phyloP scores from a whole-genome alignment of 2,329 filamentous ascomycete species.

The Beauveria brongniartii region DNA sequence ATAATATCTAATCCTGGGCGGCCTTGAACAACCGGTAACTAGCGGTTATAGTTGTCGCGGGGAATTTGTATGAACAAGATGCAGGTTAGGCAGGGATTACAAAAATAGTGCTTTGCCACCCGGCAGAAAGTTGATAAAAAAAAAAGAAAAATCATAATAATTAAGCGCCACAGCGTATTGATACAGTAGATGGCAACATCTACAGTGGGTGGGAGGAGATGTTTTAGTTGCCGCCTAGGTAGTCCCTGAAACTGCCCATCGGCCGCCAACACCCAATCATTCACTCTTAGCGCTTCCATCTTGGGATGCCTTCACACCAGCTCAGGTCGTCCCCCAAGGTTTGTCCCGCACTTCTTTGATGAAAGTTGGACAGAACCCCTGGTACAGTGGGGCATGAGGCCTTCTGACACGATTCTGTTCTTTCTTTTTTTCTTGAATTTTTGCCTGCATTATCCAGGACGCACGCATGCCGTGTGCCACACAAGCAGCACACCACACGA shows the following conservation, averaged over 20 bases:
- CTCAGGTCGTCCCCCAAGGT: background rate
- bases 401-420: background rate
- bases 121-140: background rate
- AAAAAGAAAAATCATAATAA: background rate
- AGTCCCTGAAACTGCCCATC: conserved; percentile 4
- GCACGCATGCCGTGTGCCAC: background rate
- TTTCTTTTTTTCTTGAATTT: background rate
- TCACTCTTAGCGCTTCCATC: conserved; percentile 6
- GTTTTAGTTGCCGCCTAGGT: conserved; percentile 6
- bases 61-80: background rate
- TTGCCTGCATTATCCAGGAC: too few relatives aligned
- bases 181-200: background rate
- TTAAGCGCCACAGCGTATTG: background rate
- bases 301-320: conserved; percentile 1
- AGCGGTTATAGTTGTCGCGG: background rate
- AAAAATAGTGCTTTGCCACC: background rate
- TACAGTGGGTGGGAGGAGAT: background rate
- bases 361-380: background rate
- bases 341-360: background rate
- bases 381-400: background rate
- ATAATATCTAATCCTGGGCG: too few relatives aligned
- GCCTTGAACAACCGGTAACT: too few relatives aligned
- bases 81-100: background rate
- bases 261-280: conserved; percentile 3
- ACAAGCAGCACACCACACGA: conserved; percentile 7